A percentile compares a stretch with the other conserved stretches of the same genome.
phyloP scores from a whole-genome alignment of 306 rosid species.

The Cicer cuneatum region DNA sequence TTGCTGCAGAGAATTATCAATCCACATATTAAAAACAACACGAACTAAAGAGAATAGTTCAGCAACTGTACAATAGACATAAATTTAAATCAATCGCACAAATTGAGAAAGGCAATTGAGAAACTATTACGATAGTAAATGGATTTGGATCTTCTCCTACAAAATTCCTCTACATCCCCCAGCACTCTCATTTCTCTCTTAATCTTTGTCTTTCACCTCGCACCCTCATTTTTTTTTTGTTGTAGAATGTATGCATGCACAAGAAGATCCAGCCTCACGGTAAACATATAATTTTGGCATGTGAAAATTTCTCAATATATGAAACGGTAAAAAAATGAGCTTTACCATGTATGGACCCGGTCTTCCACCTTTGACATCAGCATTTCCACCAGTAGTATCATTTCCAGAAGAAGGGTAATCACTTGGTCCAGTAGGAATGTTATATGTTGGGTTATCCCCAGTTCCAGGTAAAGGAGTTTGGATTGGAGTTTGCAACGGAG shows the following conservation, averaged over 20 bases:
- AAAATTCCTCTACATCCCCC: not conserved
- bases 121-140: conserved; percentile 26
- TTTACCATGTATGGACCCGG: conserved; percentile 79
- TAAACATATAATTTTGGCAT: not conserved
- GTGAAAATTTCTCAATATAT: not conserved
- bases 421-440: conserved; percentile 86
- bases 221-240: not conserved
- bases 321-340: conserved; percentile 6
- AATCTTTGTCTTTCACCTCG: not conserved
- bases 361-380: conserved; percentile 77
- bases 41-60: conserved; percentile 9
- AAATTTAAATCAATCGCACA: conserved; percentile 13
- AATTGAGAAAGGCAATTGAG: conserved; percentile 5
- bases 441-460: conserved; percentile 67
- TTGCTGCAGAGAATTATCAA: conserved; percentile 65
- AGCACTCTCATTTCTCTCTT: not conserved
- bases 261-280: not conserved
- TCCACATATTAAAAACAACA: conserved; percentile 5
- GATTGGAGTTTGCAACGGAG: conserved; percentile 91
- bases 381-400: conserved; percentile 67
- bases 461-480: conserved; percentile 92
- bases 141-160: not conserved
- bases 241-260: not conserved
- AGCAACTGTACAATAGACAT: conserved; percentile 4
- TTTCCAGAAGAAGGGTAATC: conserved; percentile 81